Evolutionary conservation across 352 stramenopile species (phyloP), one percentile per base, ranked within the genome.

Genomic region (Globisporangium polare): DNA sequence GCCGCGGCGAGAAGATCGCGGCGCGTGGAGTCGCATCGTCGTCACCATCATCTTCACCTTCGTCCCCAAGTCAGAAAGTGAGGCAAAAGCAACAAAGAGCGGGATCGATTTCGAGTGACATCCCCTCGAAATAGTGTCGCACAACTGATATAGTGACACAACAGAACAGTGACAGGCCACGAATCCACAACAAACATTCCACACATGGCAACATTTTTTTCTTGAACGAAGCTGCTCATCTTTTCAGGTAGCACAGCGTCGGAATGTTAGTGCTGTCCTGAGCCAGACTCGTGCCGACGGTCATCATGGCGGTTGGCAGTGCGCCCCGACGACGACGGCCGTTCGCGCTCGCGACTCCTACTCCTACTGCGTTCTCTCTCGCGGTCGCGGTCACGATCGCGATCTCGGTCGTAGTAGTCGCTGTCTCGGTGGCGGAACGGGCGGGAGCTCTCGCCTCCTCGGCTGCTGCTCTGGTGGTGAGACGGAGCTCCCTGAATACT

Each of bases 391-490:
- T 67, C 59, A n/a, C 67, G 63, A 56, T 73, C 53, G 13, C 56
- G 47, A 62, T 71, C 63, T 31, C 60, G 56, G 37, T 70, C 64
- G n/a, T 72, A 70, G 41, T 72, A 69, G 27, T 70, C 64, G 41
- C 57, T 73, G 33, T 63, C 47, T 26, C 65, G 47, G 24, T 64
- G 60, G 15, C 60, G 65, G 58, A 58, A 68, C 24, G 45, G 52
- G 0, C 53, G 53, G 1, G 51, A 12, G 8, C 35, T 49, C 20
- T 54, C 51, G 17, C 33, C 9, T 39, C 31, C 37, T 49, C 56
- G 53, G 27, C 54, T 53, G 24, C 54, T 53, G 43, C 50, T 53
- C 20, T 52, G 51, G 24, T 70, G 59, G 26, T 62, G 61, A 1
- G 41, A 46, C 26, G 35, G 31, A 8, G 31, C 58, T 56, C 22